These are phyloP conservation scores for Tolypocladium cylindrosporum DNA, from an alignment of 2,329 filamentous ascomycete genomes.

Conservation along the genomic window DNA sequence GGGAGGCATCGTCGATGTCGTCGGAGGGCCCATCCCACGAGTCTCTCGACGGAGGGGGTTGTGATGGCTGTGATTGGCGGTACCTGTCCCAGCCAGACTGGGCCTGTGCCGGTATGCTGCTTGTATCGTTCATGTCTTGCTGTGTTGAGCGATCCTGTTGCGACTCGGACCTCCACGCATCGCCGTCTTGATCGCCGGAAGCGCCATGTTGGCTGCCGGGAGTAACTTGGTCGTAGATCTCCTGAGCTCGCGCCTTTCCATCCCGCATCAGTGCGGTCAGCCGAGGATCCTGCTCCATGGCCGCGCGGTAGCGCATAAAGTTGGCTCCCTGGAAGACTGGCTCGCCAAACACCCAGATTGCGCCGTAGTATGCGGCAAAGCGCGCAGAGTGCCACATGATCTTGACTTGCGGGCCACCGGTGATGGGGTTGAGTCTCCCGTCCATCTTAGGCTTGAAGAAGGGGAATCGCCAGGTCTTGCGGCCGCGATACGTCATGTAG, in stretches of 20 bases:
- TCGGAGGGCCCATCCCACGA: constrained; percentile 16
- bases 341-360: constrained; percentile 12
- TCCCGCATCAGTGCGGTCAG: constrained; percentile 13
- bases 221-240: constrained; percentile 7
- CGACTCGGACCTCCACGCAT: constrained; percentile 8
- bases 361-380: constrained; percentile 21
- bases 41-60: constrained; percentile 2
- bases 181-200: constrained; percentile 1
- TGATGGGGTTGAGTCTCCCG: constrained; percentile 18
- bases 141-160: constrained; percentile 4
- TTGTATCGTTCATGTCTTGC: constrained; percentile 2
- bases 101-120: constrained; percentile 1
- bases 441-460: constrained; percentile 24
- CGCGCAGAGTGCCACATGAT: constrained; percentile 26
- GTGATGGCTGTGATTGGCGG: constrained; percentile 4
- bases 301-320: constrained; percentile 12
- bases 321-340: constrained; percentile 20
- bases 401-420: constrained; percentile 15
- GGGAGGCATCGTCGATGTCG: constrained; percentile 32
- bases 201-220: not conserved
- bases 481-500: constrained; percentile 15
- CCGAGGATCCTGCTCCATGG: constrained; percentile 18
- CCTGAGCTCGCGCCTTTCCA: constrained; percentile 8
- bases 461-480: constrained; percentile 28
- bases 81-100: constrained; percentile 8